These are phyloP conservation scores for Myriosclerotinia curreyana DNA, from an alignment of 2,329 filamentous ascomycete species.

Conservation along the genomic window DNA sequence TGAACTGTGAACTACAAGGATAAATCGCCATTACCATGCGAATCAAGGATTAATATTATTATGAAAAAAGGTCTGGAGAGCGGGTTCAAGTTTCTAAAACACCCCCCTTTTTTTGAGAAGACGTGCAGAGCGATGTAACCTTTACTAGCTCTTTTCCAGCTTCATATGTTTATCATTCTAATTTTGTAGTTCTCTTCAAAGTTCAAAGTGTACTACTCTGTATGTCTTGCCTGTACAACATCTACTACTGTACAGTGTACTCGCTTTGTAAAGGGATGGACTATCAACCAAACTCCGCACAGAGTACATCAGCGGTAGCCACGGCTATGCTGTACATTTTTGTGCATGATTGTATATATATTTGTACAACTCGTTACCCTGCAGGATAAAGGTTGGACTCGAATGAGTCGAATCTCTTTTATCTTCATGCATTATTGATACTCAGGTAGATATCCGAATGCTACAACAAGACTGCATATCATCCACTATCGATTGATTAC, in stretches of 20 bases:
- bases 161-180: background rate
- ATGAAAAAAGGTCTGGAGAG: background rate
- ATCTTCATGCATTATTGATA: conserved; percentile 3
- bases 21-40: conserved; percentile 21
- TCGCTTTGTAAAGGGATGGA: background rate
- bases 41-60: conserved; percentile 16
- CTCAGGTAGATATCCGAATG: conserved; percentile 11
- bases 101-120: conserved; percentile 14
- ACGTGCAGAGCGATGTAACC: conserved; percentile 11
- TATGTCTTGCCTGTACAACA: conserved; percentile 12
- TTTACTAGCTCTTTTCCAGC: background rate
- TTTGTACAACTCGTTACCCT: background rate
- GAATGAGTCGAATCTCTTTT: background rate
- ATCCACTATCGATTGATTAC: too few relatives aligned
- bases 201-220: too few relatives aligned
- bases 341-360: background rate
- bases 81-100: background rate
- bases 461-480: background rate
- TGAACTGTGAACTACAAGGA: conserved; percentile 22
- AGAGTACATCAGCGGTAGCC: background rate
- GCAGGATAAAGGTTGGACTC: conserved; percentile 1
- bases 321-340: background rate
- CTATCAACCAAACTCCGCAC: background rate
- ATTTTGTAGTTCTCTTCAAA: background rate
- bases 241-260: background rate